Percentiles rank a stretch among this genome's conserved stretches.
Conservation (phyloP, 1,284 basidiomycete genomes). For the Inonotus obliquus region DNA sequence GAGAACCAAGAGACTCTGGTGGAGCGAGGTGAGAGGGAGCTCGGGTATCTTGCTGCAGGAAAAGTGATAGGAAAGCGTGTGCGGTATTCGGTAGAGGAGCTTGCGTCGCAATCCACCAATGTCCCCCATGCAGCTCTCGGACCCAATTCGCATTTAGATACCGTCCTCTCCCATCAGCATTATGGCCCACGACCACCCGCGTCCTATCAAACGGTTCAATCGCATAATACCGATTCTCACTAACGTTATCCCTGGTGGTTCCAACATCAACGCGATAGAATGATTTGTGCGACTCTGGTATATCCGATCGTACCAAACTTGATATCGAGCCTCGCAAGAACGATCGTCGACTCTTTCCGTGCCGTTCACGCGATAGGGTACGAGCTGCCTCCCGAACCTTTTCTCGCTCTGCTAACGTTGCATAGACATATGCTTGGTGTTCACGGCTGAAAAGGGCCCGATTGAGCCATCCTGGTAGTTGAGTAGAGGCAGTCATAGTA, state of each 20-base stretch:
- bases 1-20: conserved; percentile 16
- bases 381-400: conserved; percentile 32
- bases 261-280: conserved; percentile 40
- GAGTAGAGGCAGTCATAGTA: conserved; percentile 2
- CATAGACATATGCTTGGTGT: conserved; percentile 33
- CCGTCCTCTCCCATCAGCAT: conserved; percentile 31
- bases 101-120: conserved; percentile 82
- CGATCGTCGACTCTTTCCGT: conserved; percentile 24
- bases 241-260: conserved; percentile 33
- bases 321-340: conserved; percentile 22
- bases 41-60: conserved; percentile 44
- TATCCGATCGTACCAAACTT: conserved; percentile 21
- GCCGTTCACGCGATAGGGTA: conserved; percentile 30
- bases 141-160: conserved; percentile 88
- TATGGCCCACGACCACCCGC: conserved; percentile 47
- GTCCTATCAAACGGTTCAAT: conserved; percentile 79
- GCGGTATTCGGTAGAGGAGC: conserved; percentile 67
- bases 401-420: conserved; percentile 40
- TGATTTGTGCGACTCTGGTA: conserved; percentile 23
- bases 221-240: conserved; percentile 66
- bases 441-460: conserved; percentile 26
- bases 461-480: conserved; percentile 28
- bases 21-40: conserved; percentile 32
- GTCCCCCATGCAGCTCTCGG: conserved; percentile 61
- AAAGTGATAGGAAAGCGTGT: conserved; percentile 69